Conservation (phyloP, 2,329 filamentous ascomycete species). For the Botrytis fragariae region DNA sequence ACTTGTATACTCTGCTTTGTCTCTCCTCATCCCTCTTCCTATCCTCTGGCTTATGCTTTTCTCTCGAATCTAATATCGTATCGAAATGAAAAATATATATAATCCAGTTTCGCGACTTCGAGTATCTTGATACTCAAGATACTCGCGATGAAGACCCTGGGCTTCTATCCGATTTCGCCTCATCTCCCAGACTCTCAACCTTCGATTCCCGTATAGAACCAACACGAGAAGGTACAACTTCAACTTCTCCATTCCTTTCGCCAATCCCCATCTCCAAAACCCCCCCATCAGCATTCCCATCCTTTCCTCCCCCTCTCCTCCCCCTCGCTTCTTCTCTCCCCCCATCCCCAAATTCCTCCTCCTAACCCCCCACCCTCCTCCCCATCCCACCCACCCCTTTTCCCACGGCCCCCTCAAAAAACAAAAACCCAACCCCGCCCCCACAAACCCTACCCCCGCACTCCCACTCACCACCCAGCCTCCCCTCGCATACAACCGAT, state of each 20-base stretch:
- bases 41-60: too few species aligned
- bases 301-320: conserved; percentile 25
- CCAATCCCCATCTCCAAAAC: background rate
- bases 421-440: conserved; percentile 47
- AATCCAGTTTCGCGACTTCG: background rate
- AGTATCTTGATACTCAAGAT: background rate
- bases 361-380: conserved; percentile 41
- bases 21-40: too few species aligned
- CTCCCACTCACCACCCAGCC: conserved; percentile 58
- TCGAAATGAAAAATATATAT: background rate
- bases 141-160: background rate
- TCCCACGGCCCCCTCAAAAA: conserved; percentile 54
- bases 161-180: background rate
- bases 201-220: background rate
- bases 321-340: background rate
- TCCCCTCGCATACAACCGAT: conserved; percentile 52
- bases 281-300: conserved; percentile 24
- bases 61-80: too few species aligned
- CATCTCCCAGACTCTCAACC: background rate
- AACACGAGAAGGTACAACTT: background rate
- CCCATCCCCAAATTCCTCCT: conserved; percentile 29
- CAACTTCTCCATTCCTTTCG: background rate
- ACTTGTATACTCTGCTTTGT: too few species aligned
- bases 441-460: conserved; percentile 54
- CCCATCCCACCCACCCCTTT: conserved; percentile 58